Evolutionary conservation across 106 monocot genomes (phyloP).

Genomic region (Dendrobium catenatum): DNA sequence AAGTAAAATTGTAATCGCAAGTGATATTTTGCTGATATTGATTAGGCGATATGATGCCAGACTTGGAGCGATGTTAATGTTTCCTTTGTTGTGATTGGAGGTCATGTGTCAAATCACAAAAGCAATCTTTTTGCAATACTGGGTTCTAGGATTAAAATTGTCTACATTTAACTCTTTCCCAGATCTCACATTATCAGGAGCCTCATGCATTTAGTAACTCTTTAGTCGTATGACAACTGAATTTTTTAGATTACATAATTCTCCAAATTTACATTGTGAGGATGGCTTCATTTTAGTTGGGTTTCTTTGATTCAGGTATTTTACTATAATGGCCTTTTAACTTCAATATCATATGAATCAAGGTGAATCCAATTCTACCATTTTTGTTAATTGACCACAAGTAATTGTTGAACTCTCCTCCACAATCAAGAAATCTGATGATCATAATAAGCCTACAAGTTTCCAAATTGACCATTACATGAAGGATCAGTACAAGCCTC

Average conservation of each 20-base stretch:
- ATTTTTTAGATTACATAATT: background rate
- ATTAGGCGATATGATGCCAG: background rate
- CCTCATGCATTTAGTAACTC: background rate
- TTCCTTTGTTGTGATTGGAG: background rate
- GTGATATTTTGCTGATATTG: background rate
- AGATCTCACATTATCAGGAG: background rate
- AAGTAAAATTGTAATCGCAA: background rate
- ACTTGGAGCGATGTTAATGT: background rate
- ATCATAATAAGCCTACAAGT: background rate
- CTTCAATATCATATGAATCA: background rate
- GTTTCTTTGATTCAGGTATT: background rate
- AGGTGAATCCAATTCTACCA: background rate
- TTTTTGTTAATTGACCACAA: background rate
- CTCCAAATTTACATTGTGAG: constrained; percentile 2
- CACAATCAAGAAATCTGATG: background rate
- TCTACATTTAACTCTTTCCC: background rate
- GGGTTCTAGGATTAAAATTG: background rate
- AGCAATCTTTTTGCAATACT: background rate
- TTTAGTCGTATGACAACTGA: background rate
- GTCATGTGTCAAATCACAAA: background rate
- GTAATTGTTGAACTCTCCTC: background rate
- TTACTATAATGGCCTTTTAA: background rate
- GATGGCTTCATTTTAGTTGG: background rate
- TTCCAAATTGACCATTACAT: background rate
- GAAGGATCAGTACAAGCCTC: background rate